Base-by-base conservation (phyloP, 345 rosid species). In the Dipteronia dyeriana region DNA sequence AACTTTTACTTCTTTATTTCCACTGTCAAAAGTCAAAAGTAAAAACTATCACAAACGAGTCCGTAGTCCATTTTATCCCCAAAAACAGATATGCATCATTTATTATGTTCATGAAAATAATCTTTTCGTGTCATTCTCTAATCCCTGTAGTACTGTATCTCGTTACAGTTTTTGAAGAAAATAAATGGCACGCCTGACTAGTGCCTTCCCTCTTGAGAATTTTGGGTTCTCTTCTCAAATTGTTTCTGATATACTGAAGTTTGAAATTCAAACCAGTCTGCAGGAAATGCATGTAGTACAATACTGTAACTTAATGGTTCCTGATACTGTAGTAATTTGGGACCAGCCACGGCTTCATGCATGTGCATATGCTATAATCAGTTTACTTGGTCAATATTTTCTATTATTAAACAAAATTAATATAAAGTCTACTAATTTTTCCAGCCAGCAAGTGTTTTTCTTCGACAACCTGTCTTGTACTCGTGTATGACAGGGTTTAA, bases 251-350 rank as follows among this genome's bases (percentile, higher is more conserved):
- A 39, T 54, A 47, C 66, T 71, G 69, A 64, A 45, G 47, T 78
- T 76, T 81, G 63, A 65, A 79, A 76, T 60, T 29, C 25, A 59
- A 68, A 73, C 61, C 85, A 91, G 97, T 91, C 75, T 91, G 94
- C 92, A 87, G 92, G 84, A 91, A 84, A 75, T 91, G 97, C 87
- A 90, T 90, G 51, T 85, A 87, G 20, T 91, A 94, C 82, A 80
- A 88, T 72, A 87, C 34, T 29, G 34, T 29, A 29, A 29, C 3
- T 29, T 29, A 29, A 29, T 29, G 34, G 34, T 29, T 29, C 34
- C 34, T 29, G 34, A 29, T 29, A 2, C 34, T 29, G 34, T 29
- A 29, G 34, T 29, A 2, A 29, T 29, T 29, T 29, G 34, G 34
- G 34, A 2, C 34, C 34, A 2, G 4, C 4, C 34, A 29, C 3